Evolutionary conservation across 2,329 filamentous ascomycete species (phyloP).

Genomic region (Metarhizium album): DNA sequence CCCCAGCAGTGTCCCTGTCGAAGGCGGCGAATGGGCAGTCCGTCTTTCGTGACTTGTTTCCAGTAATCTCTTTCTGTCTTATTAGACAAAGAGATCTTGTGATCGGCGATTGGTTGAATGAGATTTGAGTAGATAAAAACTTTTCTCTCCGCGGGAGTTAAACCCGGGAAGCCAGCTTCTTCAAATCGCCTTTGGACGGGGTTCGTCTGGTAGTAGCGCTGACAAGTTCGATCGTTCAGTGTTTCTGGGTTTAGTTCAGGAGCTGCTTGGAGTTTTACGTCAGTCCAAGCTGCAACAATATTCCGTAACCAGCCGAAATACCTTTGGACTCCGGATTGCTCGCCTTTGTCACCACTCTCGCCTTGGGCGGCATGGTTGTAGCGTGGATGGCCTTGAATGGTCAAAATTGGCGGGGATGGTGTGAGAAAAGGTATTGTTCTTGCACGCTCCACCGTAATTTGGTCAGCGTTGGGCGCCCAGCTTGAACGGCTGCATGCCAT

Average conservation of each 20-base stretch:
- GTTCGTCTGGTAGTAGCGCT: slow-evolving; percentile 39
- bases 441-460: slow-evolving; percentile 3
- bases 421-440: slow-evolving; percentile 10
- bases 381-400: slow-evolving; percentile 9
- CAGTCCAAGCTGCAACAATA: background rate
- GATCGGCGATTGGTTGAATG: slow-evolving; percentile 29
- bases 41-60: slow-evolving; percentile 43
- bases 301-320: background rate
- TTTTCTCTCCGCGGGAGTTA: slow-evolving; percentile 37
- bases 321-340: slow-evolving; percentile 14
- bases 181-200: slow-evolving; percentile 35
- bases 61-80: slow-evolving; percentile 48
- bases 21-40: slow-evolving; percentile 36
- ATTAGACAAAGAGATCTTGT: slow-evolving; percentile 24
- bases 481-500: background rate
- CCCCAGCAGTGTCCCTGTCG: slow-evolving; percentile 36
- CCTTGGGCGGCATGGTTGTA: slow-evolving; percentile 15
- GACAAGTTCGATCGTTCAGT: slow-evolving; percentile 34
- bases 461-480: background rate
- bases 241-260: slow-evolving; percentile 30
- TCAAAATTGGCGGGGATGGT: slow-evolving; percentile 2
- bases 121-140: slow-evolving; percentile 37
- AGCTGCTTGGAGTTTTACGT: slow-evolving; percentile 8
- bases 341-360: slow-evolving; percentile 12
- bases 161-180: slow-evolving; percentile 31